Evolutionary conservation across 225 moss, liverwort and hornwort genomes (phyloP).

Genomic region (Marchantia paleacea): DNA sequence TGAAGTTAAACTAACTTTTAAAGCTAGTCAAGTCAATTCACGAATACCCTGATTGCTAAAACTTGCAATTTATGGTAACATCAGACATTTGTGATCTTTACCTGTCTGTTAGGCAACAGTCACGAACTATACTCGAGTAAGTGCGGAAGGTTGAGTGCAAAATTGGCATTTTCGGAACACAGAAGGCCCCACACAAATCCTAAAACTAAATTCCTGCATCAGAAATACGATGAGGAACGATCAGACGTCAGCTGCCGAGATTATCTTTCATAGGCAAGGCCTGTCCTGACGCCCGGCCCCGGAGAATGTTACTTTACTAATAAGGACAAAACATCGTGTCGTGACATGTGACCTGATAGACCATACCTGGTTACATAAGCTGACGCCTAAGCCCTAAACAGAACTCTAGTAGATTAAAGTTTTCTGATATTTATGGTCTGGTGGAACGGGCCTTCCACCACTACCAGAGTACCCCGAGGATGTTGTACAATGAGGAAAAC

Average conservation of each 20-base stretch:
- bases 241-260: neutral
- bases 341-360: neutral
- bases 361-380: neutral
- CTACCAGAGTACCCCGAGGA: constrained; percentile 53
- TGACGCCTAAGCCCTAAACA: neutral
- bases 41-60: neutral
- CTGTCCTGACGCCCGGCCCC: neutral
- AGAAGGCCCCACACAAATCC: constrained; percentile 11
- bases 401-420: constrained; percentile 63
- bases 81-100: neutral
- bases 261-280: neutral
- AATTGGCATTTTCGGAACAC: constrained; percentile 9
- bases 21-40: too few relatives aligned
- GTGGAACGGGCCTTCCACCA: constrained; percentile 61
- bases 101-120: constrained; percentile 16
- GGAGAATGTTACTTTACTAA: neutral
- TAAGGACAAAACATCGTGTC: neutral
- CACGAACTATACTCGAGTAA: neutral
- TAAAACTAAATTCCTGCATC: constrained; percentile 14
- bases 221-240: constrained; percentile 12
- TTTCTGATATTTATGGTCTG: constrained; percentile 87
- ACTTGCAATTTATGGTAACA: too few relatives aligned
- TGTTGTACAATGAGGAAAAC: constrained; percentile 63
- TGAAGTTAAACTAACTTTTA: too few relatives aligned
- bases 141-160: constrained; percentile 5